Percentiles rank a stretch among this genome's conserved stretches.
Evolutionary conservation across 306 rosid species (phyloP).

Genomic region (Vigna mungo): DNA sequence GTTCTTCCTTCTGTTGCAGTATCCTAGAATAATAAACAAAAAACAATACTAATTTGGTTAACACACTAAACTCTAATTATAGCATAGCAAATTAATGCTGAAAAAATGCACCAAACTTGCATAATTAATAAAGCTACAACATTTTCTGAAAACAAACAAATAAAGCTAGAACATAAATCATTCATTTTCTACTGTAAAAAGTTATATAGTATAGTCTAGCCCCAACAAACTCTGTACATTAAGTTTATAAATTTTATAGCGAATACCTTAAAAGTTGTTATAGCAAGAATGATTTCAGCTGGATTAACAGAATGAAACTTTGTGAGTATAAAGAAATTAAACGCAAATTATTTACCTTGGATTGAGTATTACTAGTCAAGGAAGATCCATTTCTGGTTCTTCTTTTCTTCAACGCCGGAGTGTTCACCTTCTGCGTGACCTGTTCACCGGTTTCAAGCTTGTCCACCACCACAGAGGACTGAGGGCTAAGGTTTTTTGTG

Average conservation of each 20-base stretch:
- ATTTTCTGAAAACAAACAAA: neutral
- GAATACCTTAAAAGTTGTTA: no score
- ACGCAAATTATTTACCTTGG: conserved; percentile 50
- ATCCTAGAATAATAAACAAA: conserved; percentile 39
- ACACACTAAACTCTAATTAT: neutral
- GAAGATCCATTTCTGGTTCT: conserved; percentile 52
- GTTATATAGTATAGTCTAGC: neutral
- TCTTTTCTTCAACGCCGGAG: conserved; percentile 58
- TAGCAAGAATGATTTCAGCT: no score
- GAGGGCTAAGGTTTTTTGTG: conserved; percentile 59
- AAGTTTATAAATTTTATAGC: no score
- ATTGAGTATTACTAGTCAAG: conserved; percentile 45
- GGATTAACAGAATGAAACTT: no score
- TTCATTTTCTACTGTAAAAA: no score
- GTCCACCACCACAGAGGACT: conserved; percentile 66
- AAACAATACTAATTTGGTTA: neutral
- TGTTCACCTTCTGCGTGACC: conserved; percentile 51
- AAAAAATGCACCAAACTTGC: neutral
- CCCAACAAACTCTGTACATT: no score
- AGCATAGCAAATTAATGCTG: neutral
- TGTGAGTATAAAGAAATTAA: no score
- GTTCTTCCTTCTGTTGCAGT: conserved; percentile 42
- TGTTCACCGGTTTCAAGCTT: conserved; percentile 70
- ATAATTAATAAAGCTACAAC: neutral
- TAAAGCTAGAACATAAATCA: neutral